A percentile compares a stretch with the other conserved stretches of the same genome.
Evolutionary conservation across 352 stramenopile genomes (phyloP).

Genomic region (Blastocystis sp.): DNA sequence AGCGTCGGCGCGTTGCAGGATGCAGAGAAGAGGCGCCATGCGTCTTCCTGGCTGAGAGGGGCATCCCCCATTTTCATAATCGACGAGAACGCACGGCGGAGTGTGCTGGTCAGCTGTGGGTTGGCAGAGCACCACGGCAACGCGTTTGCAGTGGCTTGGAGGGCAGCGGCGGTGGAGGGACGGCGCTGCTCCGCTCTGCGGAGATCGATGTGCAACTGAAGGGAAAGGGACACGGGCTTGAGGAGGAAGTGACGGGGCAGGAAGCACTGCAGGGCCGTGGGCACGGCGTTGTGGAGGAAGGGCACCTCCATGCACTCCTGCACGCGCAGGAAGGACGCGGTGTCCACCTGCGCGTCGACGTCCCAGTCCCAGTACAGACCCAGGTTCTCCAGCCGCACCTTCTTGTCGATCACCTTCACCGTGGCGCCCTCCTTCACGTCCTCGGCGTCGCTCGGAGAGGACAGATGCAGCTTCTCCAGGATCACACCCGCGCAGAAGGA

Average conservation of each 20-base stretch:
- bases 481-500: slow-evolving; percentile 49
- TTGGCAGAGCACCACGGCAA: not conserved
- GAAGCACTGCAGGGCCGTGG: not conserved
- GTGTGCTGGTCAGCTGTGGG: not conserved
- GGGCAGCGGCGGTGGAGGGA: slow-evolving; percentile 5
- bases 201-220: slow-evolving; percentile 38
- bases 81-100: not conserved
- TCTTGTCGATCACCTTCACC: slow-evolving; percentile 31
- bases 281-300: not conserved
- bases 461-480: slow-evolving; percentile 64
- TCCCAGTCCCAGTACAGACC: slow-evolving; percentile 59
- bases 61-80: not conserved
- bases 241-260: slow-evolving; percentile 24
- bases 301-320: not conserved
- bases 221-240: slow-evolving; percentile 7
- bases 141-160: not conserved
- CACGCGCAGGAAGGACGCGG: not conserved
- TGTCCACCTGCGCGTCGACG: not conserved
- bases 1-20: not conserved
- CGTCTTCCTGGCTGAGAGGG: not conserved
- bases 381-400: slow-evolving; percentile 41
- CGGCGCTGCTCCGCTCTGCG: not conserved
- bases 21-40: not conserved
- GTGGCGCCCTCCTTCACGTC: not conserved
- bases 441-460: not conserved